Evolutionary conservation across 2,329 filamentous ascomycete species (phyloP).

Genomic region (Colletotrichum sp.): DNA sequence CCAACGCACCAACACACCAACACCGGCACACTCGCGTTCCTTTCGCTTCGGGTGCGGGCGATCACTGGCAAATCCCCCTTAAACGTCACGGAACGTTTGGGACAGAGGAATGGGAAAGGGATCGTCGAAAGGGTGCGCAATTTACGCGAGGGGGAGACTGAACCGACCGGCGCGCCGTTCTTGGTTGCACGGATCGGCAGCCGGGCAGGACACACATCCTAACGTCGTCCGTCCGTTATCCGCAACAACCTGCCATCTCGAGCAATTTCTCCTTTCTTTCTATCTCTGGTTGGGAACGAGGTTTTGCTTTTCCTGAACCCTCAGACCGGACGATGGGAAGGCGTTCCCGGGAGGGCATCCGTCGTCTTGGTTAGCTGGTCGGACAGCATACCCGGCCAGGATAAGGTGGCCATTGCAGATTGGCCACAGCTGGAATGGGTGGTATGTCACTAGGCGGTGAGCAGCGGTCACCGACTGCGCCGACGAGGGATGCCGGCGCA

Average conservation of each 20-base stretch:
- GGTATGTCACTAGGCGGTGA: slow-evolving; percentile 21
- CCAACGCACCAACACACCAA: background rate
- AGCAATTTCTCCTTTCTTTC: slow-evolving; percentile 7
- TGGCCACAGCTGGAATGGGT: background rate
- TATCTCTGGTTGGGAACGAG: background rate
- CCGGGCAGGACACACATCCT: background rate
- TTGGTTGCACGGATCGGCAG: slow-evolving; percentile 12
- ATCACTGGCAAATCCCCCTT: slow-evolving; percentile 15
- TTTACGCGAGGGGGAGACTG: background rate
- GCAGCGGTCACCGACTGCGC: slow-evolving; percentile 6
- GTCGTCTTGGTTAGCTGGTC: background rate
- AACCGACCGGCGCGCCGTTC: background rate
- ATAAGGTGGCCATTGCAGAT: background rate
- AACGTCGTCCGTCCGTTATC: background rate
- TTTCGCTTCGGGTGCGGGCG: background rate
- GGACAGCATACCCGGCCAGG: background rate
- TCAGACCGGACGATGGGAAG: background rate
- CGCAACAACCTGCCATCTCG: background rate
- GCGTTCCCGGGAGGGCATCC: background rate
- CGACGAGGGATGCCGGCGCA: slow-evolving; percentile 10
- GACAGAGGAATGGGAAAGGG: background rate
- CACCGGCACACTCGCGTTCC: background rate
- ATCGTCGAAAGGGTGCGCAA: background rate
- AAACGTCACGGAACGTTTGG: slow-evolving; percentile 11
- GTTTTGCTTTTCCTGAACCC: background rate